These are phyloP conservation scores for Quercus berberidifolia DNA, from an alignment of 306 rosid species.

Conservation along the genomic window DNA sequence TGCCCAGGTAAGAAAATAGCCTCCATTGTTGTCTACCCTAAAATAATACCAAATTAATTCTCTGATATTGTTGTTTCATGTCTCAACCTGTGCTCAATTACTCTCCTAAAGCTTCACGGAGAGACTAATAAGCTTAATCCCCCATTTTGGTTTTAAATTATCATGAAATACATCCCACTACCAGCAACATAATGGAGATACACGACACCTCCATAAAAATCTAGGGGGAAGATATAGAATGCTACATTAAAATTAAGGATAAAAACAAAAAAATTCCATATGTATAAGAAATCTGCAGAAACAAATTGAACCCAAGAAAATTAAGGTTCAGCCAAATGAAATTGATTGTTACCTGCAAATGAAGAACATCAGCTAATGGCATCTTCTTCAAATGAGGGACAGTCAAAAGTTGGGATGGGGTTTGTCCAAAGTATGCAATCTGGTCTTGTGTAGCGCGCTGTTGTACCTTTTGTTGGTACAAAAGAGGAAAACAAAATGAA, in stretches of 20 bases:
- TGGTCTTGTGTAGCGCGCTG: conserved; percentile 93
- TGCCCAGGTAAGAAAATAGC: neutral
- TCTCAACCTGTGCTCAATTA: neutral
- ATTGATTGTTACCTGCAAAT: conserved; percentile 69
- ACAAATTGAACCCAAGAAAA: neutral
- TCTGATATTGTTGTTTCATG: neutral
- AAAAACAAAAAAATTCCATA: neutral
- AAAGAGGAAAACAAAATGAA: neutral
- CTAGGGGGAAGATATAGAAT: neutral
- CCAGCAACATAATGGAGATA: neutral
- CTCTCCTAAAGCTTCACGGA: neutral
- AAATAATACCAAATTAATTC: neutral
- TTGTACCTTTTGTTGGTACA: conserved; percentile 62
- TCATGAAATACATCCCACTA: neutral
- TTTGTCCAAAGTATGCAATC: conserved; percentile 98
- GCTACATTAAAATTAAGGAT: neutral
- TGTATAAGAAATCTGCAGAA: neutral
- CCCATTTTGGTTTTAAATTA: neutral
- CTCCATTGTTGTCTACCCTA: neutral
- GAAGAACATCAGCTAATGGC: conserved; percentile 81
- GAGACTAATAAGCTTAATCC: neutral
- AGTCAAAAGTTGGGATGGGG: conserved; percentile 92
- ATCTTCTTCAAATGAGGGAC: conserved; percentile 79
- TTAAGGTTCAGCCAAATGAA: conserved; percentile 9
- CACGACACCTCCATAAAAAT: neutral